Evolutionary conservation across 225 moss, liverwort and hornwort genomes (phyloP), one percentile per base, ranked within the genome.

Genomic region (Thuidium tamariscinum): DNA sequence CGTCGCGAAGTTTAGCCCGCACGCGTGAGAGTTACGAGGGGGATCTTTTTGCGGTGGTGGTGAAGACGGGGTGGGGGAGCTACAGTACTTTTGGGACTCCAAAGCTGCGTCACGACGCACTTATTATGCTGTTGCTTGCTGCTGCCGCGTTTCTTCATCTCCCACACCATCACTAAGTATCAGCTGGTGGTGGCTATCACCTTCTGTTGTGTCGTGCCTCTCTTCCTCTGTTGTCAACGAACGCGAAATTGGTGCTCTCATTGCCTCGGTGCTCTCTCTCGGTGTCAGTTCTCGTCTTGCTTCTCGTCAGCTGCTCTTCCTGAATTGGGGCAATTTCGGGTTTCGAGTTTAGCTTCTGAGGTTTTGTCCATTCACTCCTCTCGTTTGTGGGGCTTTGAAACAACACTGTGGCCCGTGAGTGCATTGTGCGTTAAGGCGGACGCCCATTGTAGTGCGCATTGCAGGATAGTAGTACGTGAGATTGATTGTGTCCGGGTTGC

Each of bases 181-280:
- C 51, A 74, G n/a, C 62, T 37, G 36, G 70, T 48, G 49, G 56
- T 81, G 66, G 5, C 11, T 29, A 37, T 29, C 27, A 54, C 59
- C 81, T 80, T 17, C 36, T 60, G 48, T 3, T 79, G 59, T 42
- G 88, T 70, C 87, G 91, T 87, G 89, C 88, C 88, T 87, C 89
- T 88, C 91, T 69, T 75, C 70, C 75, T 80, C 86, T 76, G 91
- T 89, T 89, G 91, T 91, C 91, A 91, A 60, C 81, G 39, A 41
- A 18, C 57, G 55, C 55, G 29, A 27, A 59, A 59, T 86, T 76
- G 62, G 29, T 74, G 55, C 85, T 55, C 57, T 23, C 37, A 29
- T 83, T 83, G 46, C 67, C 36, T 72, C 65, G 86, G 61, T 89
- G 89, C 82, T 87, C 89, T 91, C 89, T 87, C 85, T 79, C 89